Evolutionary conservation across 1,284 basidiomycete genomes (phyloP), one percentile per base, ranked within the genome.

Genomic region (Puccinia hordei): DNA sequence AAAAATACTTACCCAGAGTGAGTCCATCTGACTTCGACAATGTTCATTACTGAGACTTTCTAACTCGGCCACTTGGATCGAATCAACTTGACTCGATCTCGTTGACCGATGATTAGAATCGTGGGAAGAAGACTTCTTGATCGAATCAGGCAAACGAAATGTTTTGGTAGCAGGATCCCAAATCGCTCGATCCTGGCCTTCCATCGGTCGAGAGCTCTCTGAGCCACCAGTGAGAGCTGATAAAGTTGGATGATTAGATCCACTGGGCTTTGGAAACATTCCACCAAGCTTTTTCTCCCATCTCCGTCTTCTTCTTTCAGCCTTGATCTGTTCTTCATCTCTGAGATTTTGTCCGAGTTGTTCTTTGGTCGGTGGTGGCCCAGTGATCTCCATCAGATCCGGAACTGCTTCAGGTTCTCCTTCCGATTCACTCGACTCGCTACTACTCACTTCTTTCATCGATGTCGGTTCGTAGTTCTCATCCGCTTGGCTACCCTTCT

Each of bases 401-500:
- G 41, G 30, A 24, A 73, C 35, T 38, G 53, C 61, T 30, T 75
- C 49, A 4, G 27, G 15, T 13, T 75, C 73, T 24, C 17, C 57
- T 35, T 65, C 73, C 19, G 71, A 73, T 3, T 80, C 71, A 33
- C n/a, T 53, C 46, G 71, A 57, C 33, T 73, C 59, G 41, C 22
- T 33, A 10, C 12, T n/a, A 10, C 12, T n/a, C 1, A 30, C 35
- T 5, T 63, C 69, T 27, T 59, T 55, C 38, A 15, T 13, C 5
- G n/a, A 4, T 5, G 46, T 17, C 33, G 63, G 72, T n/a, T 55
- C 27, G 35, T 65, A 65, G 38, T 66, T 69, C 8, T 66, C 79
- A 74, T 73, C 72, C 6, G 46, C 72, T 68, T 73, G 38, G 24
- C 74, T 68, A 66, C 61, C 55, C 55, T 53, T 13, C 38, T 73